Base-by-base conservation (phyloP, 2,329 filamentous ascomycete genomes). In the Fusarium udum region DNA sequence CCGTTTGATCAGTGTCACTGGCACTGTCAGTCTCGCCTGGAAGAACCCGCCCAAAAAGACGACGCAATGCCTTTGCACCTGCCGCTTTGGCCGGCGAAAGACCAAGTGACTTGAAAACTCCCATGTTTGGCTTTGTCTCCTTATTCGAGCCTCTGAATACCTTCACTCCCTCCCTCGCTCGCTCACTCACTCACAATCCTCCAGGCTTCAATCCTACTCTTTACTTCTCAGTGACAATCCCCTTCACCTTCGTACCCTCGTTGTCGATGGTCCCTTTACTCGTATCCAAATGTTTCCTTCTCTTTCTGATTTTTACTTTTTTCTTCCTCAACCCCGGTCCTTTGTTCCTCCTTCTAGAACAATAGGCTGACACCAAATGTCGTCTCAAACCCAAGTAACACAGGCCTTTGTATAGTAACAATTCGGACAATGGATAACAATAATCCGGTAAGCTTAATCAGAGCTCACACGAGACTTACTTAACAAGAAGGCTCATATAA, bases 21-120 rank as follows among this genome's bases (percentile, higher is more conserved):
- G 57, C 61, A 53, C 48, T 57, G 65, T 74, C 69, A 52, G 56
- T 61, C 28, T 74, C 70, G 76, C 71, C 72, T 77, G 77, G 73
- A 72, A 72, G 62, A 59, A 64, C 69, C 43, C 79, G 76, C 15
- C 79, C 75, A 67, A 82, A 79, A 60, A 81, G 72, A 63, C 75
- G 78, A 26, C 80, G 80, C 24, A 82, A 61, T 39, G 76, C 75
- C 52, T 74, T 78, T 37, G 77, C 70, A 45, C 77, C 70, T 78
- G 77, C 79, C 62, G 75, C 75, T 66, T 75, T 80, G 74, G 79
- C 79, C 60, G 76, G 75, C 68, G 76, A 79, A 72, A 81, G 74
- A 48, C 79, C 72, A 14, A 80, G 60, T 52, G 76, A 78, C 69
- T 79, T 80, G 58, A 80, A 60, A 51, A 78, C 73, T 46, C 77